A percentile compares a stretch with the other conserved stretches of the same genome.
These are phyloP conservation scores for Fabrea salina DNA, from an alignment of 169 alveolate species.

Conservation along the genomic window DNA sequence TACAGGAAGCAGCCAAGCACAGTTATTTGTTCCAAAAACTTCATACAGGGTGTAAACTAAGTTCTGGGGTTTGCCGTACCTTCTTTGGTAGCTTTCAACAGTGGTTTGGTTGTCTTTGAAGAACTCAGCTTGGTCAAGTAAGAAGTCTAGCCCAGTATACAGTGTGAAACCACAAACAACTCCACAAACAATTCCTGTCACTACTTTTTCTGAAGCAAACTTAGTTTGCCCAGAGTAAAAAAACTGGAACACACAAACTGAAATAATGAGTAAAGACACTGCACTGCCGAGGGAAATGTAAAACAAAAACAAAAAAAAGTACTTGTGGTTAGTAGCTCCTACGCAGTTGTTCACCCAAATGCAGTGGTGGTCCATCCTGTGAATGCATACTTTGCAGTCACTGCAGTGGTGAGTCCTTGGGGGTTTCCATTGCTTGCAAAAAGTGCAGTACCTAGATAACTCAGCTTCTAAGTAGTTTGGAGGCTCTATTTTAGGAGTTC, in stretches of 20 bases:
- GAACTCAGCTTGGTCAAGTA: neutral
- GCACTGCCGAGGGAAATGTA: neutral
- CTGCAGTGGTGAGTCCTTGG: slow-evolving; percentile 71
- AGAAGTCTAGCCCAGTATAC: neutral
- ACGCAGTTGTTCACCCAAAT: slow-evolving; percentile 75
- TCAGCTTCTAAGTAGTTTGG: neutral
- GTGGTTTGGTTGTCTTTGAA: neutral
- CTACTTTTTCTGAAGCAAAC: no score
- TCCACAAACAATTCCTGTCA: neutral
- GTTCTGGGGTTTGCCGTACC: neutral
- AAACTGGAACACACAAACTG: neutral
- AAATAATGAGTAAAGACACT: neutral
- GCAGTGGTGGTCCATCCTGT: slow-evolving; percentile 65
- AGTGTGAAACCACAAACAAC: neutral
- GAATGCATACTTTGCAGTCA: slow-evolving; percentile 51
- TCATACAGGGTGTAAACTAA: neutral
- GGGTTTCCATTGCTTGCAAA: slow-evolving; percentile 69
- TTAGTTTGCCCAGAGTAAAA: neutral
- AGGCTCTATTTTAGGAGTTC: neutral
- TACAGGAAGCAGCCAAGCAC: slow-evolving; percentile 7
- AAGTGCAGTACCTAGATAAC: slow-evolving; percentile 38
- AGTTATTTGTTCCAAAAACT: neutral
- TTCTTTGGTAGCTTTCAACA: neutral
- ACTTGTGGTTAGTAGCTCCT: slow-evolving; percentile 62
- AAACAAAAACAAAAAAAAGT: slow-evolving; percentile 53